Percentiles rank a stretch among this genome's conserved stretches.
phyloP scores from a whole-genome alignment of 2,329 filamentous ascomycete species.

The Chaetomiaceae sp. region DNA sequence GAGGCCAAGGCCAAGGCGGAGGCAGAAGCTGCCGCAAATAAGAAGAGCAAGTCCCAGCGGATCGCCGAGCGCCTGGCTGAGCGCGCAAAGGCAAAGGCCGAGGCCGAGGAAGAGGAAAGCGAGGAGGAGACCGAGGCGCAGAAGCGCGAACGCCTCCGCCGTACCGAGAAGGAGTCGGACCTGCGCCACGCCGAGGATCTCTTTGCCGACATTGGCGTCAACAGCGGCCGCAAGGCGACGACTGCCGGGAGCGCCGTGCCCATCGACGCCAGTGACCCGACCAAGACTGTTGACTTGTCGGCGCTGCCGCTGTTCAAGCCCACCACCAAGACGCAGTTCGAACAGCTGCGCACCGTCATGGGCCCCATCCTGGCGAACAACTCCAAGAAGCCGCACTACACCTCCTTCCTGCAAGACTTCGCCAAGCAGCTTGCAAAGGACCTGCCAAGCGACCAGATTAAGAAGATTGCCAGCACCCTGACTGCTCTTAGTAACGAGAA shows the following conservation, averaged over 20 bases:
- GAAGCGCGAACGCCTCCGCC: slow-evolving; percentile 68
- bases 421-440: slow-evolving; percentile 82
- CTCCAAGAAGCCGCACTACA: slow-evolving; percentile 84
- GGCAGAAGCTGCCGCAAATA: slow-evolving; percentile 79
- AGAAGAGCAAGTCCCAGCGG: slow-evolving; percentile 84
- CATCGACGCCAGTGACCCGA: slow-evolving; percentile 69
- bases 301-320: slow-evolving; percentile 84
- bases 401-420: slow-evolving; percentile 87
- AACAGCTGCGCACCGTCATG: slow-evolving; percentile 71
- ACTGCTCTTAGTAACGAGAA: slow-evolving; percentile 96
- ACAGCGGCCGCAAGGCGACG: slow-evolving; percentile 66
- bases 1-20: slow-evolving; percentile 87
- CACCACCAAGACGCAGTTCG: slow-evolving; percentile 79
- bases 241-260: slow-evolving; percentile 61
- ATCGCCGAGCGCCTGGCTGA: slow-evolving; percentile 72
- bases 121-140: slow-evolving; percentile 70
- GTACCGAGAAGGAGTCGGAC: slow-evolving; percentile 82
- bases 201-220: slow-evolving; percentile 73
- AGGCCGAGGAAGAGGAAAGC: slow-evolving; percentile 54
- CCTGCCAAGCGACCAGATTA: slow-evolving; percentile 86
- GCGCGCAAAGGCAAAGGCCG: slow-evolving; percentile 49
- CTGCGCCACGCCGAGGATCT: slow-evolving; percentile 87
- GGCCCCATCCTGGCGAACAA: slow-evolving; percentile 70
- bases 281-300: slow-evolving; percentile 74
- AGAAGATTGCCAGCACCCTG: slow-evolving; percentile 84